Conservation (phyloP, 345 rosid species). For the Citrus hindsii region DNA sequence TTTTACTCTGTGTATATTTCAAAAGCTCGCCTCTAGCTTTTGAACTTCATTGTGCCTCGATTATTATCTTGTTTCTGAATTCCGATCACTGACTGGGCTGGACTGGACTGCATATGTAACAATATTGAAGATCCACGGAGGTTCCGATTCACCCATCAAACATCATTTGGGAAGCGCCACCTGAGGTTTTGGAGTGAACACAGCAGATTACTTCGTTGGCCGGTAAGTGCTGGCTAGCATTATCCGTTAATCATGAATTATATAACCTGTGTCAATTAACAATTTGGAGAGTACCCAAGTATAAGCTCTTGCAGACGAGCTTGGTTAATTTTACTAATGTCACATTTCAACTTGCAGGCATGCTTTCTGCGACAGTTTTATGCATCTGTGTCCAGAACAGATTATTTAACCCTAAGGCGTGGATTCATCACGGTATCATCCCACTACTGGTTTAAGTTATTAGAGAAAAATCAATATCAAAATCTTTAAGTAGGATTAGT, state of each 20-base stretch:
- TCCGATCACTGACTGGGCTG: neutral
- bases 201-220: conserved; percentile 40
- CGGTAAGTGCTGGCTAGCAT: conserved; percentile 27
- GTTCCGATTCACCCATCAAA: conserved; percentile 48
- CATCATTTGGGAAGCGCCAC: conserved; percentile 59
- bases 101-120: too few species aligned
- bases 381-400: conserved; percentile 65
- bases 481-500: neutral
- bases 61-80: neutral
- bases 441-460: neutral
- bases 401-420: conserved; percentile 71
- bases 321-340: neutral
- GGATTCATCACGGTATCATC: conserved; percentile 66
- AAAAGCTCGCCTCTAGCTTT: too few species aligned
- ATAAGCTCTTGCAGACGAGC: neutral
- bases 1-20: too few species aligned
- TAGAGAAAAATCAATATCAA: neutral
- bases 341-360: conserved; percentile 26
- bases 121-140: conserved; percentile 43
- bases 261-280: neutral
- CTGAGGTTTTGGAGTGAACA: conserved; percentile 49
- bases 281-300: neutral
- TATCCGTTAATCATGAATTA: neutral
- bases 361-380: conserved; percentile 68
- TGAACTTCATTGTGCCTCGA: neutral